Evolutionary conservation across 352 stramenopile genomes (phyloP).

Genomic region (Pythium monospermum): DNA sequence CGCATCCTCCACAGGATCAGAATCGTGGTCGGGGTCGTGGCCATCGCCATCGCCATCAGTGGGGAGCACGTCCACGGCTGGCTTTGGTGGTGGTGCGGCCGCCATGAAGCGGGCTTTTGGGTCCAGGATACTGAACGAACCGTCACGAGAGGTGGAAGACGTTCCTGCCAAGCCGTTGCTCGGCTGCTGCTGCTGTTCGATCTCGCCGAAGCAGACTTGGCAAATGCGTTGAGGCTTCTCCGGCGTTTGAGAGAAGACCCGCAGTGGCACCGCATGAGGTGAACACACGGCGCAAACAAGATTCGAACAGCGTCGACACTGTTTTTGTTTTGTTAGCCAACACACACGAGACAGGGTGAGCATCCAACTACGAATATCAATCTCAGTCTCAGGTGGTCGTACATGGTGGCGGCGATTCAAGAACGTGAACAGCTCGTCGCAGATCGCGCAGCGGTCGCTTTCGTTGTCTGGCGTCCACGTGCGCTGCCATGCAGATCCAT

Average conservation of each 20-base stretch:
- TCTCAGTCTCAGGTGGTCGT: no score
- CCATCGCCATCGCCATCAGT: background rate
- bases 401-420: slow-evolving; percentile 73
- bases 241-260: slow-evolving; percentile 41
- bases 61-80: slow-evolving; percentile 4
- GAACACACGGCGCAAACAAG: slow-evolving; percentile 68
- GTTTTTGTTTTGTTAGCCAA: background rate
- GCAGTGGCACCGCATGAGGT: slow-evolving; percentile 38
- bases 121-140: background rate
- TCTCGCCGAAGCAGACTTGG: slow-evolving; percentile 33
- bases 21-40: background rate
- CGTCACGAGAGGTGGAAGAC: background rate
- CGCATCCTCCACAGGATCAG: background rate
- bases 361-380: no score
- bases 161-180: background rate
- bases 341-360: background rate
- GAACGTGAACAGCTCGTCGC: slow-evolving; percentile 58
- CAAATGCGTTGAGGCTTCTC: slow-evolving; percentile 47
- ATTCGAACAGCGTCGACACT: slow-evolving; percentile 60
- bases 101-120: slow-evolving; percentile 11
- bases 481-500: slow-evolving; percentile 19
- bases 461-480: slow-evolving; percentile 66
- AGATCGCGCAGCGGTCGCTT: slow-evolving; percentile 52
- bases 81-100: background rate
- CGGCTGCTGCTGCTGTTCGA: slow-evolving; percentile 7